Base-by-base conservation (phyloP, 768 basidiomycete genomes). In the Phanerochaete carnosa region DNA sequence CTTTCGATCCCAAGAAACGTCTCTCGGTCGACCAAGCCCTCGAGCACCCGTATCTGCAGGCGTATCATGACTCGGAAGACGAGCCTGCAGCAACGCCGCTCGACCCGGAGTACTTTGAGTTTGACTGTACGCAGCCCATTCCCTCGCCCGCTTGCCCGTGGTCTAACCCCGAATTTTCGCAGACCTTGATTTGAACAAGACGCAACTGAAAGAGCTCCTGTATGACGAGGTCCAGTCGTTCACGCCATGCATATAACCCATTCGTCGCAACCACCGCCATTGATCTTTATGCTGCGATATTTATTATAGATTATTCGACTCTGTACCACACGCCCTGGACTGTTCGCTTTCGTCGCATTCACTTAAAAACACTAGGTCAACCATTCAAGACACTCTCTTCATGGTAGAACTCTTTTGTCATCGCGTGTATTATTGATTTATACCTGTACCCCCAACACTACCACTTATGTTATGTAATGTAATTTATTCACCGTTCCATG, bases 61-160 rank as follows among this genome's bases (percentile, higher is more conserved):
- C 91, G 58, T 92, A 92, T 70, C 91, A 94, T 66, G 93, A 94
- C 70, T 87, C 94, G 1, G 89, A 92, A 57, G 95, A 97, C 69
- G 95, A 97, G 69, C 95, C 95, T 1, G 77, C 78, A 29, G 88
- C 89, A n/a, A 79, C 84, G 45, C 87, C 91, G 11, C 82, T 97
- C 47, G 88, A 87, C 68, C 85, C 92, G 0, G 82, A 84, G 47
- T 97, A 95, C 75, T 97, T 97, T 73, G 89, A 94, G 66, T 96
- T 95, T 68, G 94, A 97, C 72, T 77, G 86, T 89, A 69, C 73
- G 87, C 45, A 37, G 47, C 47, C n/a, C 35, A 23, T 16, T 35
- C 16, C 26, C 28, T 43, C 39, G 32, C 53, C 54, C 26, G 13
- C 13, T 57, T 55, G 29, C 45, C n/a, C 60, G 43, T 66, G 60